phyloP scores from a whole-genome alignment of 1,284 basidiomycete species.

The Sporisorium iseilematis-ciliati region DNA sequence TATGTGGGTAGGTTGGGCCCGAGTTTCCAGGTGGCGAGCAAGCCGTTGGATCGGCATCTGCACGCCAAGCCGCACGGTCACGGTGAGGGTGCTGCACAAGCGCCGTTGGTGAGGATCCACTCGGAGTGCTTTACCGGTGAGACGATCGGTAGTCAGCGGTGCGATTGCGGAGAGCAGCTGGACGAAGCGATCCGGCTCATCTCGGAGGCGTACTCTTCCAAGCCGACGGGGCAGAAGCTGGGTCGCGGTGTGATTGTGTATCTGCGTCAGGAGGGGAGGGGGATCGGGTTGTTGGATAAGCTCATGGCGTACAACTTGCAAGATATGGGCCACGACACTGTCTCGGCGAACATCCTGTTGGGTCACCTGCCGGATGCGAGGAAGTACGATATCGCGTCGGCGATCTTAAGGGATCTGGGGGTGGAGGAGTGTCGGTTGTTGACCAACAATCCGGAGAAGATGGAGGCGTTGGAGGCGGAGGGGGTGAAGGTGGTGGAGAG shows the following conservation, averaged over 20 bases:
- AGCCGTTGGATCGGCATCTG: slow-evolving; percentile 69
- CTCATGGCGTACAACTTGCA: slow-evolving; percentile 98
- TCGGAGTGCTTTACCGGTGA: slow-evolving; percentile 99
- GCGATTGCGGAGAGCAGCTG: slow-evolving; percentile 98
- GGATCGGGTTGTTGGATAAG: slow-evolving; percentile 95
- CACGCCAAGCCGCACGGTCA: slow-evolving; percentile 48
- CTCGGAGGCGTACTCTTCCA: slow-evolving; percentile 72
- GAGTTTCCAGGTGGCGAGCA: slow-evolving; percentile 74
- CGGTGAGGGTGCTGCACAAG: slow-evolving; percentile 48
- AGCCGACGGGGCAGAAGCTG: slow-evolving; percentile 10
- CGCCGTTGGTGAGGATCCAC: slow-evolving; percentile 93
- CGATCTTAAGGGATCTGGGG: slow-evolving; percentile 88
- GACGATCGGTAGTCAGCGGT: slow-evolving; percentile 97
- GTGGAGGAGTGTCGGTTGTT: slow-evolving; percentile 80
- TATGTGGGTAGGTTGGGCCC: slow-evolving; percentile 86
- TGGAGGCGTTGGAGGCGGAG: slow-evolving; percentile 85
- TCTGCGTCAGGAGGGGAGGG: slow-evolving; percentile 97
- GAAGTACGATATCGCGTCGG: slow-evolving; percentile 89
- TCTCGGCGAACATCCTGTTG: slow-evolving; percentile 93
- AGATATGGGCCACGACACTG: slow-evolving; percentile 97
- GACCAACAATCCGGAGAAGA: slow-evolving; percentile 99
- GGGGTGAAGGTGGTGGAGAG: slow-evolving; percentile 85
- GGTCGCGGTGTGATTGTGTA: slow-evolving; percentile 88
- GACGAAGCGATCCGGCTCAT: slow-evolving; percentile 96
- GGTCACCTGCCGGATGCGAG: slow-evolving; percentile 95